Evolutionary conservation across 2,329 filamentous ascomycete genomes (phyloP), one percentile per base, ranked within the genome.

Genomic region (Alternaria panax): DNA sequence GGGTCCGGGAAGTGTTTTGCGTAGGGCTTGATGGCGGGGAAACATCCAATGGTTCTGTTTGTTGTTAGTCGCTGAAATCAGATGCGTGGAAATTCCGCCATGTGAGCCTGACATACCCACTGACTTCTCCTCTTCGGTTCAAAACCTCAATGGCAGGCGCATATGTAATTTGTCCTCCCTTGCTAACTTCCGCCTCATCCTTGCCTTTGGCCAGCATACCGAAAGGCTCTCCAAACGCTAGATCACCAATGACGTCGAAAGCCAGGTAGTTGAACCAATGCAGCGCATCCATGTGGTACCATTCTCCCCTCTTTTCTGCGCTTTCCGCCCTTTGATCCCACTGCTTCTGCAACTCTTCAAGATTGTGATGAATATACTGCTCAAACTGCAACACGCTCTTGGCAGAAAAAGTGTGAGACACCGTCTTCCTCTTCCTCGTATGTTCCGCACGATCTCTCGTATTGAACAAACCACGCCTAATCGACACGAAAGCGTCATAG

Each of bases 401-500:
- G 61, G 89, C 85, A 14, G 89, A 91, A 80, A 97, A 97, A 30
- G 92, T 95, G 77, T 96, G 92, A 1, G 91, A 88, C 47, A 97
- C 87, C 2, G 92, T 89, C 85, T 96, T 97, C 71, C 93, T 87
- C 85, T 97, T 97, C 64, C 93, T 88, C 0, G 90, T 89, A 77
- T 97, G 93, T 72, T 97, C 92, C 0, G 83, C 83, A 48, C 93
- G 86, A 79, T 93, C 88, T 30, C 93, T 85, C 0, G 93, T 96
- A 78, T 96, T 97, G 87, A 97, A 97, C 12, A 97, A 84, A 20
- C 92, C 92, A 12, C 92, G 87, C 51, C 86, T 87, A 72, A 96
- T 96, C 12, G 91, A 93, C 54, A 97, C 92, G 70, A 97, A 97
- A 50, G 92, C 91, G 71, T 96, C 92, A 70, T 97, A 97, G 80